Evolutionary conservation across 2,329 filamentous ascomycete species (phyloP).

Genomic region (Pseudogymnoascus sp.): DNA sequence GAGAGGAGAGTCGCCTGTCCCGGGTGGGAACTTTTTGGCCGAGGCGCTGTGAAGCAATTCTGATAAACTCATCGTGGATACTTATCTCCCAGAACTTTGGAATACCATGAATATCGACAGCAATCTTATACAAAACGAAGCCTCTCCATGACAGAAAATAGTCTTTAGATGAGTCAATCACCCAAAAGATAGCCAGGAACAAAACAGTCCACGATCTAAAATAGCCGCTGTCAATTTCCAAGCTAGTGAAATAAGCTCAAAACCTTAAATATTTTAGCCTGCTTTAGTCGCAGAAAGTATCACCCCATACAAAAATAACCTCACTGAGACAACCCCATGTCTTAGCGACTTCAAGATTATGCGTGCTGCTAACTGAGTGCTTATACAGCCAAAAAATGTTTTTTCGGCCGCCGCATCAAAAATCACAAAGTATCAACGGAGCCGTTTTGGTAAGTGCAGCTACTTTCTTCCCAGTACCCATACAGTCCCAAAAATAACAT

Average conservation of each 20-base stretch:
- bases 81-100: not conserved
- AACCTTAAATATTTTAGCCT: not conserved
- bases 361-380: not conserved
- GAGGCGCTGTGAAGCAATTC: not conserved
- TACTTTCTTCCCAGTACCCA: not conserved
- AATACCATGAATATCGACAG: not conserved
- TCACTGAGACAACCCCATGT: not conserved
- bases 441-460: no score
- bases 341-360: not conserved
- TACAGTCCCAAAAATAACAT: not conserved
- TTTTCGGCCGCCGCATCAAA: not conserved
- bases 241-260: not conserved
- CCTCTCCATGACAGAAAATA: not conserved
- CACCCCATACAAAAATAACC: not conserved
- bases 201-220: not conserved
- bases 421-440: no score
- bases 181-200: not conserved
- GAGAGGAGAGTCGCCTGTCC: not conserved
- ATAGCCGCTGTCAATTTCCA: not conserved
- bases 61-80: not conserved
- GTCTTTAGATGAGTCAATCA: not conserved
- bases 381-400: no score
- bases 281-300: not conserved
- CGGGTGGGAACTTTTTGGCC: not conserved
- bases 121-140: not conserved